A percentile compares a stretch with the other conserved stretches of the same genome.
Conservation (phyloP, 148 eudicot genomes). For the Pouteria glomerata region DNA sequence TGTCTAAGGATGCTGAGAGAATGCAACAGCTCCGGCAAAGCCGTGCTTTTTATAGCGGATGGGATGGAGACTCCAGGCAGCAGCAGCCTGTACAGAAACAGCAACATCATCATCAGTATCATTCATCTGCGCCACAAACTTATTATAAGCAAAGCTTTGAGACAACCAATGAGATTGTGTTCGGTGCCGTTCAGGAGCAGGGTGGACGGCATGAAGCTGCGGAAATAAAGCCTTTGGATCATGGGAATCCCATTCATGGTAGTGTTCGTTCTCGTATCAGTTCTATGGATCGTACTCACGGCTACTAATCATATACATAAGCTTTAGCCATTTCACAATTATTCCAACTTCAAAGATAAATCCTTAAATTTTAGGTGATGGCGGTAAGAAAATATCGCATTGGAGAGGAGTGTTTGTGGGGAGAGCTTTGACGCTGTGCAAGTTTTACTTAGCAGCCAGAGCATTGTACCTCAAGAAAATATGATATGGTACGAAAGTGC, state of each 20-base stretch:
- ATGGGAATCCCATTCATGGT: slow-evolving; percentile 32
- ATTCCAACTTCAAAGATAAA: background rate
- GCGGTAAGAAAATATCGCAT: background rate
- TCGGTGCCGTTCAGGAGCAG: slow-evolving; percentile 89
- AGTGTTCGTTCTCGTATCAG: slow-evolving; percentile 29
- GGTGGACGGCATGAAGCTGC: slow-evolving; percentile 33
- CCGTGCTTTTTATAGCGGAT: slow-evolving; percentile 56
- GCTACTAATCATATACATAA: slow-evolving; percentile 28
- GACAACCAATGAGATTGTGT: slow-evolving; percentile 65
- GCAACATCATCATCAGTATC: slow-evolving; percentile 60
- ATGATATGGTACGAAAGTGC: slow-evolving; percentile 6
- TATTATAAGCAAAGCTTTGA: slow-evolving; percentile 82
- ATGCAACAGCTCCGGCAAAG: slow-evolving; percentile 78
- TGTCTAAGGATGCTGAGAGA: slow-evolving; percentile 80
- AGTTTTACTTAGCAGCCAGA: background rate
- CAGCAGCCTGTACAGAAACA: slow-evolving; percentile 38
- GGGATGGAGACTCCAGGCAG: slow-evolving; percentile 49
- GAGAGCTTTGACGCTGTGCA: slow-evolving; percentile 5
- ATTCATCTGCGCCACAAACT: slow-evolving; percentile 56
- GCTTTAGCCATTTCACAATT: background rate
- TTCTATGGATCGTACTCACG: slow-evolving; percentile 21
- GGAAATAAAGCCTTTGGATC: slow-evolving; percentile 64
- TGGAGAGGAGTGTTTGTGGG: background rate
- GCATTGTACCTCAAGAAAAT: slow-evolving; percentile 1
- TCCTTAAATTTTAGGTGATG: background rate